These are phyloP conservation scores for Ampelocalamus luodianensis DNA, from an alignment of 176 grass and related monocot genomes.

Conservation along the genomic window DNA sequence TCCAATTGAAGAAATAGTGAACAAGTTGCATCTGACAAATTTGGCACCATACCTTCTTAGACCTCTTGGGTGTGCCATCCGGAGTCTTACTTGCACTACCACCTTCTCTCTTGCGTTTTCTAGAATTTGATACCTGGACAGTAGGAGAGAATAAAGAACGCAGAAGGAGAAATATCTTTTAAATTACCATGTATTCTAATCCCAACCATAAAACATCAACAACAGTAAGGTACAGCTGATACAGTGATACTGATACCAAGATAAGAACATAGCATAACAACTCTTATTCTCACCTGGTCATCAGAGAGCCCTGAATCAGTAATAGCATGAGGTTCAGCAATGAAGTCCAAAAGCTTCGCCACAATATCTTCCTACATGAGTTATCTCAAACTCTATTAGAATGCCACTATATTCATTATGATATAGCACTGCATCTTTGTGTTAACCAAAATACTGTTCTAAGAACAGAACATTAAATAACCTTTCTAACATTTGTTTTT, in stretches of 20 bases:
- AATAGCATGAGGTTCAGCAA: constrained; percentile 73
- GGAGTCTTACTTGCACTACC: constrained; percentile 59
- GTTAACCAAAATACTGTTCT: constrained; percentile 6
- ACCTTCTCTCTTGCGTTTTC: constrained; percentile 74
- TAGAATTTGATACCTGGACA: constrained; percentile 67
- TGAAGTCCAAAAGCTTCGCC: constrained; percentile 86
- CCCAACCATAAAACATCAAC: constrained; percentile 30
- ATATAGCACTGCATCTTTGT: background rate
- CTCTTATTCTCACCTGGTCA: constrained; percentile 49
- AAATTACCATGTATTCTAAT: constrained; percentile 28
- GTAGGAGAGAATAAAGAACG: constrained; percentile 30
- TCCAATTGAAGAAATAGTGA: constrained; percentile 10
- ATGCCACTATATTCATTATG: constrained; percentile 4
- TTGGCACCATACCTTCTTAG: constrained; percentile 64
- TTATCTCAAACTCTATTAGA: constrained; percentile 43
- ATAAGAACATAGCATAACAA: constrained; percentile 17
- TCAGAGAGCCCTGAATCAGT: constrained; percentile 60
- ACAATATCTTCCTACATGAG: constrained; percentile 89
- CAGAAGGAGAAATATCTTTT: background rate
- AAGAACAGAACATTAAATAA: constrained; percentile 45
- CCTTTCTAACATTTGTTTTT: constrained; percentile 83
- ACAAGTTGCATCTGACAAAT: constrained; percentile 25
- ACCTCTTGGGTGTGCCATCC: constrained; percentile 54
- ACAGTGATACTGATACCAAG: constrained; percentile 21
- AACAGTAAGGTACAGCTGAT: constrained; percentile 29